These are phyloP conservation scores for Cubamyces lactineus DNA, from an alignment of 768 basidiomycete genomes.

Conservation along the genomic window DNA sequence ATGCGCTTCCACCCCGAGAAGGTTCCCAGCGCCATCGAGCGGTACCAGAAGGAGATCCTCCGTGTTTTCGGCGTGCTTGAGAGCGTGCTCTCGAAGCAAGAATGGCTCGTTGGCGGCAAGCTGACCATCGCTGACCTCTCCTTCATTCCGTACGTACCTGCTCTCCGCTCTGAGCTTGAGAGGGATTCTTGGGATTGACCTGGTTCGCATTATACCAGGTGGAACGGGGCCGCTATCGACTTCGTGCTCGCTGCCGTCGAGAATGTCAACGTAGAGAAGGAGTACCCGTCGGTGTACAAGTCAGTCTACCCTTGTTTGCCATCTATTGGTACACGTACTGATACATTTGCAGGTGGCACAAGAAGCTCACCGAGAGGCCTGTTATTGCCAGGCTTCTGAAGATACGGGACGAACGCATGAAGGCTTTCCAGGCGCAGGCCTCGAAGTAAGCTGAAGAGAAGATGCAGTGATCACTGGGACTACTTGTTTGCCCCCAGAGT, in stretches of 20 bases:
- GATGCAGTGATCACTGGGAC: no score
- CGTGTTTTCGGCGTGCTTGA: conserved; percentile 31
- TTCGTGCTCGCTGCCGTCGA: neutral
- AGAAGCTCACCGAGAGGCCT: neutral
- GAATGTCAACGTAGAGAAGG: conserved; percentile 9
- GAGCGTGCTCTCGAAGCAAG: conserved; percentile 25
- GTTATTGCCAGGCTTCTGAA: neutral
- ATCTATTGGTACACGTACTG: neutral
- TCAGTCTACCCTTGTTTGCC: neutral
- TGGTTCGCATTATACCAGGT: neutral
- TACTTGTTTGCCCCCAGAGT: no score
- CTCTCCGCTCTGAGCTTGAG: neutral
- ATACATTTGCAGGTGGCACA: conserved; percentile 11
- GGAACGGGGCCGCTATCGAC: neutral
- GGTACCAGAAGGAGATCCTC: conserved; percentile 30
- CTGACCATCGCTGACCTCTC: conserved; percentile 27
- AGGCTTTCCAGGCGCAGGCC: no score
- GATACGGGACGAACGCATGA: no score
- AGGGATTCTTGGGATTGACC: no score
- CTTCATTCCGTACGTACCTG: conserved; percentile 13
- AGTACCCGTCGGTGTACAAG: conserved; percentile 11
- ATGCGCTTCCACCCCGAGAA: conserved; percentile 17
- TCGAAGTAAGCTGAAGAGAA: no score
- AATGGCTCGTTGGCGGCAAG: conserved; percentile 26
- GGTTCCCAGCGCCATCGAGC: conserved; percentile 23